These are phyloP conservation scores for Rhodomyrtus psidioides DNA, from an alignment of 441 rosid genomes.

Conservation along the genomic window DNA sequence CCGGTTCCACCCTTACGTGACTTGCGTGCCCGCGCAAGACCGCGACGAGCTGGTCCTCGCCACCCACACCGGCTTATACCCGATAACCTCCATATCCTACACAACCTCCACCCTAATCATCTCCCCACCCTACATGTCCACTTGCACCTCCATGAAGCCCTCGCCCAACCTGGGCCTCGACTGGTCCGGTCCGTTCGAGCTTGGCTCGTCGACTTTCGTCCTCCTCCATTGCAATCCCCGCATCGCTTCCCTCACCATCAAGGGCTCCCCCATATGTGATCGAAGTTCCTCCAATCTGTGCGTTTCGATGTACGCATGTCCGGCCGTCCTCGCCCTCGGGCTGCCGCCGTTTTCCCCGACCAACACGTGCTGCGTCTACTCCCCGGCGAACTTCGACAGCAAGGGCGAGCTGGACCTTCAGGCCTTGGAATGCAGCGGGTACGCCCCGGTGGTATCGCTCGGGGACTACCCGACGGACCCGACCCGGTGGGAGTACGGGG, in stretches of 20 bases:
- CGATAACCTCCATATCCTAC: slow-evolving; percentile 33
- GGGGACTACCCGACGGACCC: slow-evolving; percentile 37
- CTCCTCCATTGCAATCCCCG: slow-evolving; percentile 34
- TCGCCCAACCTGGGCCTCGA: slow-evolving; percentile 35
- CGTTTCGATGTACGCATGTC: slow-evolving; percentile 32
- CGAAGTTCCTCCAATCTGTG: slow-evolving; percentile 34
- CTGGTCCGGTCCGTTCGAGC: slow-evolving; percentile 44
- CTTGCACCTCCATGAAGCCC: slow-evolving; percentile 35
- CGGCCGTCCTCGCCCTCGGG: slow-evolving; percentile 23
- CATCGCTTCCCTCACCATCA: slow-evolving; percentile 26
- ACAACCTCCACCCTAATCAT: slow-evolving; percentile 20
- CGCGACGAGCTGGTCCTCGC: slow-evolving; percentile 22
- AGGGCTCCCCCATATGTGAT: slow-evolving; percentile 29
- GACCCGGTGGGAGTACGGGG: slow-evolving; percentile 33
- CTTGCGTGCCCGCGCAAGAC: slow-evolving; percentile 10
- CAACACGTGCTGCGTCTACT: slow-evolving; percentile 40
- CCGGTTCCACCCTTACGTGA: slow-evolving; percentile 25
- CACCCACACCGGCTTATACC: slow-evolving; percentile 46
- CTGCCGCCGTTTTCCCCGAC: slow-evolving; percentile 33
- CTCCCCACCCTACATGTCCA: slow-evolving; percentile 32
- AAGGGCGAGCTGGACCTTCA: slow-evolving; percentile 32
- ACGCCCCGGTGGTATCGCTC: slow-evolving; percentile 25
- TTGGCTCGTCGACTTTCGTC: slow-evolving; percentile 36
- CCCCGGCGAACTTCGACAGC: slow-evolving; percentile 37
- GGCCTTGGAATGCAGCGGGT: slow-evolving; percentile 21